Conservation (phyloP, 805 yeast genomes). For the Danielia oregonensis region DNA sequence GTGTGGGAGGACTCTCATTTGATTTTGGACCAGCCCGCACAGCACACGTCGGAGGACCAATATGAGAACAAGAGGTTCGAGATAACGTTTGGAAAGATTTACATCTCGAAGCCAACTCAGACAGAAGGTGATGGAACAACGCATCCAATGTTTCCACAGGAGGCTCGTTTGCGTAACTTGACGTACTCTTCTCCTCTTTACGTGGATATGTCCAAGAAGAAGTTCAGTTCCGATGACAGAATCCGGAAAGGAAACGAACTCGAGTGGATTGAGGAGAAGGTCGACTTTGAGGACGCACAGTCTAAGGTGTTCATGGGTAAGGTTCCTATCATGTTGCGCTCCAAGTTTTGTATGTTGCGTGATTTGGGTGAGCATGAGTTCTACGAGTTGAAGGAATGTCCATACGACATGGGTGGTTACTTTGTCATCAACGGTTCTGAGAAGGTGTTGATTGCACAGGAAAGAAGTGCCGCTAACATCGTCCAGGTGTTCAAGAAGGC, state of each 20-base stretch:
- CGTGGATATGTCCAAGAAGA: slow-evolving; percentile 91
- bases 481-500: slow-evolving; percentile 98
- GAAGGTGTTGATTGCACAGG: slow-evolving; percentile 97
- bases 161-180: slow-evolving; percentile 91
- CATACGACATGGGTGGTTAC: slow-evolving; percentile 99
- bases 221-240: slow-evolving; percentile 78
- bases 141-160: slow-evolving; percentile 97
- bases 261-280: slow-evolving; percentile 50
- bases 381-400: slow-evolving; percentile 95
- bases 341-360: slow-evolving; percentile 90
- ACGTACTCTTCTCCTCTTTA: slow-evolving; percentile 95
- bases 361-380: slow-evolving; percentile 89
- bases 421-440: slow-evolving; percentile 98
- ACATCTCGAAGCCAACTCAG: slow-evolving; percentile 94
- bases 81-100: slow-evolving; percentile 96
- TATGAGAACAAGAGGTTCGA: slow-evolving; percentile 89
- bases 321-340: slow-evolving; percentile 96
- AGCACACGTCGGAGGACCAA: slow-evolving; percentile 88
- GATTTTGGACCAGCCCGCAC: slow-evolving; percentile 97
- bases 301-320: slow-evolving; percentile 87
- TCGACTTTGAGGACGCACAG: slow-evolving; percentile 56
- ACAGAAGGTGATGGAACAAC: slow-evolving; percentile 99
- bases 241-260: slow-evolving; percentile 42
- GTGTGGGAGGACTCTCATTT: slow-evolving; percentile 94
- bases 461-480: slow-evolving; percentile 96